Evolutionary conservation across 305 asterid genomes (phyloP).

Genomic region (Fraxinus angustifolia): DNA sequence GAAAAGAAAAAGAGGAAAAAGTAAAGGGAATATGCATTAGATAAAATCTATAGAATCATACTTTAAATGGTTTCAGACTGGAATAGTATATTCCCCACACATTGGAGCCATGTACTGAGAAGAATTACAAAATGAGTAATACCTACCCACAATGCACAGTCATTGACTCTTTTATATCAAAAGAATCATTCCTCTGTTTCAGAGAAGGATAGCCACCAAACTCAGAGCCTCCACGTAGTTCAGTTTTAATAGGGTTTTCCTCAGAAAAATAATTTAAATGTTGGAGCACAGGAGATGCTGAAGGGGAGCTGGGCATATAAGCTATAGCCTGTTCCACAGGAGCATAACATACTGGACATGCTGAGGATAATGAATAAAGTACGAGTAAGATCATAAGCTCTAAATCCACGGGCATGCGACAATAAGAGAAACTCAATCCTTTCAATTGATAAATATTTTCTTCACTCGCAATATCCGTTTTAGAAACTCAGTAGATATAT

Average conservation of each 20-base stretch:
- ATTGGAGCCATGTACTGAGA: not conserved
- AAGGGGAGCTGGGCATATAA: constrained; percentile 68
- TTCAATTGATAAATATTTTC: constrained; percentile 18
- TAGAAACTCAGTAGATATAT: constrained; percentile 10
- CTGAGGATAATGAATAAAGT: constrained; percentile 43
- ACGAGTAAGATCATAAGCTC: constrained; percentile 15
- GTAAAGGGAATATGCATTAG: constrained; percentile 2
- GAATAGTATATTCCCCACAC: not conserved
- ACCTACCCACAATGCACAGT: constrained; percentile 95
- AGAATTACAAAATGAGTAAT: constrained; percentile 11
- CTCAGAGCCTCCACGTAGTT: constrained; percentile 77
- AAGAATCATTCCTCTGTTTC: constrained; percentile 70
- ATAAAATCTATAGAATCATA: constrained; percentile 5
- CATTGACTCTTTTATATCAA: constrained; percentile 69
- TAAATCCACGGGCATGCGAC: not conserved
- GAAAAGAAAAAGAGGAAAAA: constrained; percentile 10
- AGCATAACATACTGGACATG: constrained; percentile 89
- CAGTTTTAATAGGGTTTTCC: constrained; percentile 50
- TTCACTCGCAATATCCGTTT: constrained; percentile 8
- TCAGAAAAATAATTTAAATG: constrained; percentile 73
- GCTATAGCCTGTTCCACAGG: constrained; percentile 84
- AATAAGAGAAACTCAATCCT: not conserved
- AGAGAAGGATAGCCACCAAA: constrained; percentile 96
- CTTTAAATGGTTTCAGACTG: not conserved
- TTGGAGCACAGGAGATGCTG: constrained; percentile 63